phyloP scores from a whole-genome alignment of 2,329 filamentous ascomycete genomes.

The Thyridium curvatum region DNA sequence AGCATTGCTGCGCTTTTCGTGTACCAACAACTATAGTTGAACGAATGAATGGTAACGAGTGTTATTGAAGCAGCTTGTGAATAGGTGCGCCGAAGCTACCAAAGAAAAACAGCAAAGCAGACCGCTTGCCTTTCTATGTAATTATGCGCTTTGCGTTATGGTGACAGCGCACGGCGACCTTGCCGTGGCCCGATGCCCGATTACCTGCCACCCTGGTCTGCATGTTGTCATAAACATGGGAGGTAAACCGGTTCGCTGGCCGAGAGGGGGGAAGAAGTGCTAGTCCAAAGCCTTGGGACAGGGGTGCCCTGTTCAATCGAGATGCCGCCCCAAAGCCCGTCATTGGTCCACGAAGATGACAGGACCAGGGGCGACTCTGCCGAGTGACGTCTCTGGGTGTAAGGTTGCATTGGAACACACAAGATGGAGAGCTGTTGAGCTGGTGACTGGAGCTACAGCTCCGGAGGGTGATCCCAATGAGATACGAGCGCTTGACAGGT shows the following conservation, averaged over 20 bases:
- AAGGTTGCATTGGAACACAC: slow-evolving; percentile 4
- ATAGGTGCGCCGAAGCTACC: slow-evolving; percentile 1
- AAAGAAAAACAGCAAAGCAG: slow-evolving; percentile 5
- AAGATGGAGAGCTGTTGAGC: not conserved
- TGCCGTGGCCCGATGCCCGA: slow-evolving; percentile 1
- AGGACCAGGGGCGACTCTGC: slow-evolving; percentile 11
- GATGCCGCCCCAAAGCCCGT: slow-evolving; percentile 1
- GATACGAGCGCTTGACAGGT: not conserved
- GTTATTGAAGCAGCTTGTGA: slow-evolving; percentile 3
- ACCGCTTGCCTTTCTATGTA: slow-evolving; percentile 1
- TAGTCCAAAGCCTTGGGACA: not conserved
- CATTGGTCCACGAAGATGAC: slow-evolving; percentile 12
- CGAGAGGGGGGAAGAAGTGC: slow-evolving; percentile 5
- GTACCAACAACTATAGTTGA: slow-evolving; percentile 7
- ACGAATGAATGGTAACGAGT: slow-evolving; percentile 15
- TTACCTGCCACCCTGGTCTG: slow-evolving; percentile 6
- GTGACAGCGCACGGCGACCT: not conserved
- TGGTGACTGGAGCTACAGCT: slow-evolving; percentile 7
- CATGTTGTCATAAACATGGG: slow-evolving; percentile 14
- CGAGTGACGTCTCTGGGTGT: slow-evolving; percentile 16
- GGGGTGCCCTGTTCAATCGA: slow-evolving; percentile 4
- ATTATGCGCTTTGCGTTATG: not conserved
- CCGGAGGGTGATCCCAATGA: not conserved
- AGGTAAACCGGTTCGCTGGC: slow-evolving; percentile 8
- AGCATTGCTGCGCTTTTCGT: slow-evolving; percentile 13